Percentiles rank a stretch among this genome's conserved stretches.
These are phyloP conservation scores for Camellia lanceoleosa DNA, from an alignment of 148 eudicot genomes.

Conservation along the genomic window DNA sequence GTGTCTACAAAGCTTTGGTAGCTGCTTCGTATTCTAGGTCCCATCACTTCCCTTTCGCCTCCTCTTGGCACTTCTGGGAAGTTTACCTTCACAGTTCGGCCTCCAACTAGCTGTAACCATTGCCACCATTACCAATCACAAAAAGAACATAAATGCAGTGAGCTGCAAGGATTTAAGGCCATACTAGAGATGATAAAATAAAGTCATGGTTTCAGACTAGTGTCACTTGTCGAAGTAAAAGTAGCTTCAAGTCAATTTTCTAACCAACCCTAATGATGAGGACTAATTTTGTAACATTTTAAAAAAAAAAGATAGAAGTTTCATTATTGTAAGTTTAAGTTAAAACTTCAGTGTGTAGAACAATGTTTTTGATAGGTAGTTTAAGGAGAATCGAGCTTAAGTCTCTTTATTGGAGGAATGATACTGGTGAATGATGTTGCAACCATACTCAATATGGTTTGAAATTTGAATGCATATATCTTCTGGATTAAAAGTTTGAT, in stretches of 20 bases:
- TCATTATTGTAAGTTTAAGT: not conserved
- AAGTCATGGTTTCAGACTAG: not conserved
- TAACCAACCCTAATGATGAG: too few relatives aligned
- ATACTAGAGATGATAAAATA: not conserved
- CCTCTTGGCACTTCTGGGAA: conserved; percentile 95
- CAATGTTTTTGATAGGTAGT: too few relatives aligned
- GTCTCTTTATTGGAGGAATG: not conserved
- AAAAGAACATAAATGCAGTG: not conserved
- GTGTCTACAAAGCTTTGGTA: conserved; percentile 62
- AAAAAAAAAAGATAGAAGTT: not conserved
- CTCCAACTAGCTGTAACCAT: conserved; percentile 69
- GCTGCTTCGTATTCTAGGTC: conserved; percentile 48
- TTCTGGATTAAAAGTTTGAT: not conserved
- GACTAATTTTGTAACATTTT: not conserved
- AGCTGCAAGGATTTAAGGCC: conserved; percentile 9
- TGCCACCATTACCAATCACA: not conserved
- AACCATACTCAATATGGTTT: not conserved
- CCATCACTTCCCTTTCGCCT: conserved; percentile 75
- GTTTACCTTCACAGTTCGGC: conserved; percentile 82
- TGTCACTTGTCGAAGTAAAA: not conserved
- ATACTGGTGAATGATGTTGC: not conserved
- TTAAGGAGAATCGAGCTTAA: too few relatives aligned
- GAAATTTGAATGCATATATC: not conserved
- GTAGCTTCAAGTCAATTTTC: not conserved
- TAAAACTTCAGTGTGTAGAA: too few relatives aligned